Percentiles rank a stretch among this genome's conserved stretches.
phyloP scores from a whole-genome alignment of 352 stramenopile species.

The Pseudoperonospora humuli region DNA sequence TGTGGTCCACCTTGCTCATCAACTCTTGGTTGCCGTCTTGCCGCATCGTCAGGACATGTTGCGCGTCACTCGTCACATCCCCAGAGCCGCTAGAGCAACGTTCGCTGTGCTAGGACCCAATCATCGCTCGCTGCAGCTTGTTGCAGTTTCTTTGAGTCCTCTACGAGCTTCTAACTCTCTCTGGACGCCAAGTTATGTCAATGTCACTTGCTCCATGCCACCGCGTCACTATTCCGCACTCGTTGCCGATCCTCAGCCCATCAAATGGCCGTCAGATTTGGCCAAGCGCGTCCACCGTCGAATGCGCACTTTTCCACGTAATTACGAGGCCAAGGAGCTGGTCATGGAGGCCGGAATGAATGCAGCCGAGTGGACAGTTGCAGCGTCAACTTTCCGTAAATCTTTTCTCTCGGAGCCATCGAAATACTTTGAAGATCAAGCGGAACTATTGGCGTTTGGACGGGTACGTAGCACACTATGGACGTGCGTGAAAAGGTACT shows the following conservation, averaged over 20 bases:
- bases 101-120: background rate
- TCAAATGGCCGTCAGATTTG: conserved; percentile 33
- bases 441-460: conserved; percentile 49
- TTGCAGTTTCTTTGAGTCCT: background rate
- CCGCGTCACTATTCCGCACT: conserved; percentile 2
- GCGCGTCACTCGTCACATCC: conserved; percentile 1
- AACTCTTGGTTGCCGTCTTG: background rate
- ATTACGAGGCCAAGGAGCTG: conserved; percentile 61
- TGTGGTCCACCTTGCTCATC: background rate
- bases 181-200: background rate
- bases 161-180: background rate
- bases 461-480: conserved; percentile 8
- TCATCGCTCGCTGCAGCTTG: conserved; percentile 2
- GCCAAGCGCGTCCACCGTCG: conserved; percentile 34
- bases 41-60: conserved; percentile 3
- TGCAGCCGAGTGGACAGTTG: conserved; percentile 46
- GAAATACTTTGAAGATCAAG: conserved; percentile 49
- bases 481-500: conserved; percentile 1
- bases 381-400: conserved; percentile 49
- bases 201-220: background rate
- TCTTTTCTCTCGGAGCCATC: conserved; percentile 46
- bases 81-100: background rate
- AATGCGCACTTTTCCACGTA: conserved; percentile 54
- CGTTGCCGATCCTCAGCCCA: background rate
- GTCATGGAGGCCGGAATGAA: conserved; percentile 62